These are phyloP conservation scores for Dendrostoma leiphaemia DNA, from an alignment of 2,329 filamentous ascomycete species.

Conservation along the genomic window DNA sequence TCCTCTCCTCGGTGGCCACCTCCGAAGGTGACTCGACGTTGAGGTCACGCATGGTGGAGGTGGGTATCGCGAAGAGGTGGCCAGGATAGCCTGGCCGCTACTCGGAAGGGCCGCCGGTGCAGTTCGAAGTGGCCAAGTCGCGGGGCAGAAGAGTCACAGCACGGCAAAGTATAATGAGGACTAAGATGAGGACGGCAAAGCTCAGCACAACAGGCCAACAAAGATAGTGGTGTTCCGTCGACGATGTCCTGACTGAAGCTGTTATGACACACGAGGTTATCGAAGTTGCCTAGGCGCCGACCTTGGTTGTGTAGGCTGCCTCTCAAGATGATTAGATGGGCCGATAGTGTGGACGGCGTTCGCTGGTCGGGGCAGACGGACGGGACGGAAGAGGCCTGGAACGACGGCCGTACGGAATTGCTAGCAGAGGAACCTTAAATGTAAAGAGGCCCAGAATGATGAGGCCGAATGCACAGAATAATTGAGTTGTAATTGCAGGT, in stretches of 20 bases:
- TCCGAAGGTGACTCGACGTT: conserved; percentile 25
- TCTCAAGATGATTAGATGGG: neutral
- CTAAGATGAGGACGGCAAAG: conserved; percentile 15
- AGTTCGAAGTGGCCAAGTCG: neutral
- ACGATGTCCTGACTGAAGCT: neutral
- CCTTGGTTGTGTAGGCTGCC: neutral
- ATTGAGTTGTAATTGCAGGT: conserved; percentile 16
- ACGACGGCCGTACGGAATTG: neutral
- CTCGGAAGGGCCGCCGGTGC: neutral
- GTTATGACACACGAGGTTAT: neutral
- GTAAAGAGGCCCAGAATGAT: neutral
- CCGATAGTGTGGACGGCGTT: neutral
- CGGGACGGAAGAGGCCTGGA: neutral
- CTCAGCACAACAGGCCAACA: neutral
- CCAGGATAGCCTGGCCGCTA: conserved; percentile 5
- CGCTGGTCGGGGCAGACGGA: neutral
- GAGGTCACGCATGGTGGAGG: conserved; percentile 44
- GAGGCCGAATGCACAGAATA: neutral
- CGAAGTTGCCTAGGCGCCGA: neutral
- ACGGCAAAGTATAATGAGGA: conserved; percentile 15
- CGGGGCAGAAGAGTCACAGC: conserved; percentile 14
- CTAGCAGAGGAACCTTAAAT: neutral
- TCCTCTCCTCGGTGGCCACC: conserved; percentile 44
- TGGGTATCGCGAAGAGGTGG: conserved; percentile 11
- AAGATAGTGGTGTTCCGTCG: neutral